Conservation (phyloP, 768 basidiomycete genomes). For the Amanita phalloides region DNA sequence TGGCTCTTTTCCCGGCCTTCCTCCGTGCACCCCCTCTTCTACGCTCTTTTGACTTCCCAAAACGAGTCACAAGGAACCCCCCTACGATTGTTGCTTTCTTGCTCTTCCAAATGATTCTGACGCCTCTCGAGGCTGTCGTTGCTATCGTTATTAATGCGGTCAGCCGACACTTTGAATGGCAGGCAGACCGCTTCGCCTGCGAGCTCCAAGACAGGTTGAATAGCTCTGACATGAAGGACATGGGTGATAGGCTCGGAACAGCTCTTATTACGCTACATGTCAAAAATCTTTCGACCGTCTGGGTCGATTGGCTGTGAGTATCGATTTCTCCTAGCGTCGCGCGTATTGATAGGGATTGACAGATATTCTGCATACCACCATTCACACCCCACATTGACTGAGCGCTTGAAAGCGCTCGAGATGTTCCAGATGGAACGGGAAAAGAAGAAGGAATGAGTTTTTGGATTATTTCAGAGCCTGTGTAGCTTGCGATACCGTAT, state of each 20-base stretch:
- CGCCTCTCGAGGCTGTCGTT: constrained; percentile 68
- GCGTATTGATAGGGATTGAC: not conserved
- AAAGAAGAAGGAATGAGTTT: constrained; percentile 24
- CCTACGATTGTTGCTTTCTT: constrained; percentile 83
- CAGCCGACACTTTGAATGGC: constrained; percentile 82
- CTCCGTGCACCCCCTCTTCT: constrained; percentile 71
- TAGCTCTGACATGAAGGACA: constrained; percentile 58
- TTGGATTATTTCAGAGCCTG: not conserved
- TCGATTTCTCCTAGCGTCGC: constrained; percentile 4
- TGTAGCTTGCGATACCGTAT: not conserved
- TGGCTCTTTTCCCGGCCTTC: constrained; percentile 87
- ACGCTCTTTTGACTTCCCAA: constrained; percentile 71
- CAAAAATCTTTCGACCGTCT: constrained; percentile 87
- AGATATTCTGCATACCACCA: constrained; percentile 95
- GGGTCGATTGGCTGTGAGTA: constrained; percentile 86
- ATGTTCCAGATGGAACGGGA: constrained; percentile 39
- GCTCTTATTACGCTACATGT: constrained; percentile 83
- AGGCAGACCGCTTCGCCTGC: constrained; percentile 84
- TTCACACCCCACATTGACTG: constrained; percentile 90
- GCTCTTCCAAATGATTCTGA: constrained; percentile 84
- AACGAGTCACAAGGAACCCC: constrained; percentile 47
- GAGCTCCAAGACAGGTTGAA: constrained; percentile 48
- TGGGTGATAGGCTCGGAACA: constrained; percentile 76
- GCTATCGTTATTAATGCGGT: constrained; percentile 70
- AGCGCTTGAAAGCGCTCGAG: constrained; percentile 78